phyloP scores from a whole-genome alignment of 176 grass and related monocot species.

The Ampelocalamus luodianensis region DNA sequence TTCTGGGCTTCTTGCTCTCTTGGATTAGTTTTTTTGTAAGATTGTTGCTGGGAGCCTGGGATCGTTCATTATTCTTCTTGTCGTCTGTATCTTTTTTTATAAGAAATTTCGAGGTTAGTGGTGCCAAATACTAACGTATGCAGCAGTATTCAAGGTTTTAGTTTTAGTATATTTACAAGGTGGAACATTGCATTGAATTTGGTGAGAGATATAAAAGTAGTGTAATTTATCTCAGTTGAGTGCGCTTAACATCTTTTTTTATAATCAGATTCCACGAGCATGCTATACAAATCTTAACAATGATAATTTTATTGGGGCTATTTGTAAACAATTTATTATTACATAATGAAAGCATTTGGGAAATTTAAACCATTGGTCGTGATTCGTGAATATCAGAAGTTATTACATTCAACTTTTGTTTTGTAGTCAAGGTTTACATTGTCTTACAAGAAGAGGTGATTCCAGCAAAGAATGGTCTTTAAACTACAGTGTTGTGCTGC shows the following conservation, averaged over 20 bases:
- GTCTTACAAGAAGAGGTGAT: background rate
- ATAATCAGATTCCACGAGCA: background rate
- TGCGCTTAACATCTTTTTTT: background rate
- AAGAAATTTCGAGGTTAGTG: background rate
- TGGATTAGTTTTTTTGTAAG: background rate
- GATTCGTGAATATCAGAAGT: background rate
- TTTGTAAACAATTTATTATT: background rate
- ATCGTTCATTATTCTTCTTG: background rate
- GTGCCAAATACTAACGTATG: background rate
- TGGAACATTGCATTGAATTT: background rate
- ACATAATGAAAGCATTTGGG: background rate
- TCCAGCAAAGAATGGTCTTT: background rate
- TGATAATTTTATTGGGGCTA: background rate
- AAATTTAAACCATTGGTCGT: background rate
- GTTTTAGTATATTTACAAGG: background rate
- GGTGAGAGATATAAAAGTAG: background rate
- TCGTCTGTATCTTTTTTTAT: background rate
- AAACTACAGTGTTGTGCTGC: background rate
- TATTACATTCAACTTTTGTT: background rate
- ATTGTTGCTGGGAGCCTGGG: background rate
- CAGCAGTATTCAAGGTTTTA: background rate
- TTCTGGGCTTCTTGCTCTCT: constrained; percentile 8
- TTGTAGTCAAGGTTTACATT: background rate
- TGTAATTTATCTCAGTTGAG: background rate
- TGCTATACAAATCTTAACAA: background rate